Percentiles rank a stretch among this genome's conserved stretches.
phyloP scores from a whole-genome alignment of 805 yeast genomes.

The Metschnikowia shivogae region DNA sequence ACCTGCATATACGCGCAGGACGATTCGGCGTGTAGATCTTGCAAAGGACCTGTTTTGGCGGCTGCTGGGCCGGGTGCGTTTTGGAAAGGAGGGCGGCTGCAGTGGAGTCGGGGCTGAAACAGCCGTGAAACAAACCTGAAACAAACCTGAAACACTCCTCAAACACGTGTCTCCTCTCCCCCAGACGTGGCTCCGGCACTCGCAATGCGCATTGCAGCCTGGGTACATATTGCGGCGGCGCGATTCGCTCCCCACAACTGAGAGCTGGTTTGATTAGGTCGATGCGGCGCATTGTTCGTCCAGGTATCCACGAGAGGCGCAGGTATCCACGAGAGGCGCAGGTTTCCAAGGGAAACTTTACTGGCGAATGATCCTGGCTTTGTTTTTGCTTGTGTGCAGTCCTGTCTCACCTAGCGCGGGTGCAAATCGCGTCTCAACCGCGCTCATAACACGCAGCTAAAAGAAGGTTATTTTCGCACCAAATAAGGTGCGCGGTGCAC shows the following conservation, averaged over 20 bases:
- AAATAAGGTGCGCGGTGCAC: neutral
- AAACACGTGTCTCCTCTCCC: too few relatives aligned
- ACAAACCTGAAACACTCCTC: too few relatives aligned
- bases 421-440: constrained; percentile 5
- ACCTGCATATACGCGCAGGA: constrained; percentile 11
- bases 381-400: neutral
- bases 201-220: too few relatives aligned
- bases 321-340: neutral
- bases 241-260: too few relatives aligned
- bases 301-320: neutral
- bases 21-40: constrained; percentile 3
- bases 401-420: constrained; percentile 2
- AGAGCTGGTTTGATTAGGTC: too few relatives aligned
- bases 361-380: too few relatives aligned
- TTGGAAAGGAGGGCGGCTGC: neutral
- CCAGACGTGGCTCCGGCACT: too few relatives aligned
- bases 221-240: too few relatives aligned
- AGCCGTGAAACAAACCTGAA: neutral
- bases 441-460: constrained; percentile 3
- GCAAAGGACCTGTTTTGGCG: neutral
- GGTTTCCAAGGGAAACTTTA: too few relatives aligned
- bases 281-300: neutral
- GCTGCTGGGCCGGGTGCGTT: neutral
- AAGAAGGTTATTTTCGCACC: constrained; percentile 1
- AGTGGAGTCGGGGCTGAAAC: too few relatives aligned